Percentiles rank a stretch among this genome's conserved stretches.
These are phyloP conservation scores for Pochonia chlamydosporia DNA, from an alignment of 2,329 filamentous ascomycete genomes.

Conservation along the genomic window DNA sequence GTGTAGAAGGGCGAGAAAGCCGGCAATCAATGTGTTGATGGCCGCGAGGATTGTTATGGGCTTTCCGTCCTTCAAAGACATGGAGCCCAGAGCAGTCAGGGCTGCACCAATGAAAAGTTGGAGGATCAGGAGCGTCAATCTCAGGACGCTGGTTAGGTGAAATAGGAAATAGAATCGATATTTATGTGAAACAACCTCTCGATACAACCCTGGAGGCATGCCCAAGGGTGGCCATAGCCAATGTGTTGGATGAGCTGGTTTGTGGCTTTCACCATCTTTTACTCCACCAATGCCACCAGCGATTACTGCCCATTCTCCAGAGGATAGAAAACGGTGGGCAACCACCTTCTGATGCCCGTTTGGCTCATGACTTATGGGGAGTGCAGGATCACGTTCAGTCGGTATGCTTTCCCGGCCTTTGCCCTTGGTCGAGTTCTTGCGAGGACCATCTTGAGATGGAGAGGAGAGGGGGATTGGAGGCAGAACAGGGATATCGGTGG, in stretches of 20 bases:
- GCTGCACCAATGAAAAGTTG: conserved; percentile 44
- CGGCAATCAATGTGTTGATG: conserved; percentile 43
- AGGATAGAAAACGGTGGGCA: conserved; percentile 34
- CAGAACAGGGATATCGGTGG: conserved; percentile 7
- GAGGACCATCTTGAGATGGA: not conserved
- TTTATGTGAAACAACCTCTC: conserved; percentile 39
- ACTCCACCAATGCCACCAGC: conserved; percentile 43
- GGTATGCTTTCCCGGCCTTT: not conserved
- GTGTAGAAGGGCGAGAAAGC: conserved; percentile 44
- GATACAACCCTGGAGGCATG: conserved; percentile 43
- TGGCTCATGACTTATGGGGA: conserved; percentile 6
- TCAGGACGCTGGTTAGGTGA: conserved; percentile 33
- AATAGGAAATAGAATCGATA: conserved; percentile 39
- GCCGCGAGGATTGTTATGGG: conserved; percentile 45
- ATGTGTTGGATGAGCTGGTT: conserved; percentile 34
- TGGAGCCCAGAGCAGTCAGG: conserved; percentile 44
- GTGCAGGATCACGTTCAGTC: not conserved
- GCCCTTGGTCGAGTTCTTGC: not conserved
- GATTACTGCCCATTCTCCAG: conserved; percentile 39
- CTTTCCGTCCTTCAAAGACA: conserved; percentile 28
- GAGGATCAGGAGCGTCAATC: conserved; percentile 41
- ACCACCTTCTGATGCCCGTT: conserved; percentile 13
- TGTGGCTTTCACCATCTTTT: conserved; percentile 36
- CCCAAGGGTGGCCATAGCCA: conserved; percentile 41
- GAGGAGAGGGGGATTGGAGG: conserved; percentile 7